Base-by-base conservation (phyloP, 2,329 filamentous ascomycete genomes). In the Berkeleyomyces rouxiae region DNA sequence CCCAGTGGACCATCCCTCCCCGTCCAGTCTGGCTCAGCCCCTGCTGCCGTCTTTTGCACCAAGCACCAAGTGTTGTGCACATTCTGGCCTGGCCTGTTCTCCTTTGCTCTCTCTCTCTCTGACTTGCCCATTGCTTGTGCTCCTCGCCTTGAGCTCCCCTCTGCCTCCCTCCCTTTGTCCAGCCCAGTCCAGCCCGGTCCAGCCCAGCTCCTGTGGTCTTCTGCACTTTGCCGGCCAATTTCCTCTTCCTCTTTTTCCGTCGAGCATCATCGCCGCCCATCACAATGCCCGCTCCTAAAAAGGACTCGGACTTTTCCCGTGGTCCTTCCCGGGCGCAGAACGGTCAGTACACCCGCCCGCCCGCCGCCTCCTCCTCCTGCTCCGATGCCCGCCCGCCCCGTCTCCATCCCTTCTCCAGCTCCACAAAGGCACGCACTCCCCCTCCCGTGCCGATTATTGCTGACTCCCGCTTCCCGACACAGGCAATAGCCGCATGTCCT, bases 401-500 rank as follows among this genome's bases (percentile, higher is more conserved):
- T 36, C 36, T 11, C 3, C 4, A 3, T 46, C n/a, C 16, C 57
- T n/a, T 49, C 6, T 4, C 13, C 7, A n/a, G 10, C 23, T 53
- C 33, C 33, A 37, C 33, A 53, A 53, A 53, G 23, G 3, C 31
- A 13, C 16, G 31, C 58, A 13, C 55, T 37, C 47, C 13, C 44
- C 13, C 23, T 37, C 39, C 40, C 13, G n/a, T 40, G 11, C 33
- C 59, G 39, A 47, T 66, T 66, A 11, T 33, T 5, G 33, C 49
- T 53, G 33, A 53, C 49, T 36, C 9, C 37, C 2, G 7, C 49
- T 13, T 67, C 65, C 63, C 31, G n/a, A 42, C 53, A 93, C 9
- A 53, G 49, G 49, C 7, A 88, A 87, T 66, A 79, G 80, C 67
- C 77, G 82, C 49, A 74, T 80, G 63, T 81, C 78, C 33, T 96